Base-by-base conservation (phyloP, 2,329 filamentous ascomycete genomes). In the Parafenestella ontariensis region DNA sequence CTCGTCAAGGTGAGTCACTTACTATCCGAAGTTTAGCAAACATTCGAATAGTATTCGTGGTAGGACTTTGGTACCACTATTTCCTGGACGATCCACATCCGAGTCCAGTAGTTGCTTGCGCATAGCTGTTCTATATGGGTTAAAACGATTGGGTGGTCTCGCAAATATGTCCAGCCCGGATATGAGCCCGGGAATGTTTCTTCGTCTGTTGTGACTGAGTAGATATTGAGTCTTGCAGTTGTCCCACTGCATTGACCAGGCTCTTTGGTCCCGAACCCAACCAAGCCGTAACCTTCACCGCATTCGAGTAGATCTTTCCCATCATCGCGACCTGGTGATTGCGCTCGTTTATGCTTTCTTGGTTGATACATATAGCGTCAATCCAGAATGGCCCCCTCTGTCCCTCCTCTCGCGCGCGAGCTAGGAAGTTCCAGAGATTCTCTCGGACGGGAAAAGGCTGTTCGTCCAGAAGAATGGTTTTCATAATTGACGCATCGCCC, bases 331-430 rank as follows among this genome's bases (percentile, higher is more conserved):
- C 59, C 41, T 64, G 60, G 6, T 55, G 46, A 46, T 48, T 59
- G 1, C 47, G 42, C 43, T 64, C 60, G n/a, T 21, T 17, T 9
- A 51, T 36, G 9, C 58, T 49, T 4, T 41, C 20, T 33, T 62
- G 49, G 15, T 71, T 50, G 24, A 72, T 66, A 42, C 65, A 71
- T 11, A 73, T 23, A 0, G 57, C 56, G 46, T 71, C 70, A 5
- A 61, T 58, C 69, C 66, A 64, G 5, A 61, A 29, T 1, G 21
- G 20, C 3, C 33, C 33, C 8, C 24, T 20, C 15, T 48, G 34
- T 11, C 13, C 23, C n/a, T 40, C 29, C 17, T 26, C 20, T 36
- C 17, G 45, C 24, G 28, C 17, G n/a, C 36, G 45, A 15, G 17
- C 10, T 9, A 48, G 2, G 17, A 48, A 48, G 13, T 37, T 13